These are phyloP conservation scores for Penicillium hesseltinei DNA, from an alignment of 2,329 filamentous ascomycete species.

Conservation along the genomic window DNA sequence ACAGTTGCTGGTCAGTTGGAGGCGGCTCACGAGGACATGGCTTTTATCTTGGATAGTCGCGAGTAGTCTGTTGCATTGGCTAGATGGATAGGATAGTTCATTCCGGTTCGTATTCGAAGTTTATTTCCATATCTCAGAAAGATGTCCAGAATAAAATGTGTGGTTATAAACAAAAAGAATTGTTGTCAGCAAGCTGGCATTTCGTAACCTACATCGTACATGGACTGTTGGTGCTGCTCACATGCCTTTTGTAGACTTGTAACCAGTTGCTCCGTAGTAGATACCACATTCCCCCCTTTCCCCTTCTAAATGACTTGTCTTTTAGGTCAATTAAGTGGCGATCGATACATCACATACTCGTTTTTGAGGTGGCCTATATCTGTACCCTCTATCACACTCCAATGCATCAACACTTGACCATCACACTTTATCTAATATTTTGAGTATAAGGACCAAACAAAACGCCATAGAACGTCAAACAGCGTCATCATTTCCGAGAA, in stretches of 20 bases:
- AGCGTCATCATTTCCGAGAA: neutral
- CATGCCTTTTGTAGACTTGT: neutral
- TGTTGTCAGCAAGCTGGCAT: neutral
- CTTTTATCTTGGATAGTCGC: neutral
- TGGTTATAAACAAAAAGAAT: neutral
- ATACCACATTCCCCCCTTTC: neutral
- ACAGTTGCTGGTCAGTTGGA: neutral
- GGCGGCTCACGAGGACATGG: neutral
- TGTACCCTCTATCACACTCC: neutral
- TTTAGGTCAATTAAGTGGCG: neutral
- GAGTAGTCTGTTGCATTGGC: neutral
- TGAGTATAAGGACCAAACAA: neutral
- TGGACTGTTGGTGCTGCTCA: neutral
- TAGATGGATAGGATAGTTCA: neutral
- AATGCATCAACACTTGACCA: too few species aligned
- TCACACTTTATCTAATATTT: neutral
- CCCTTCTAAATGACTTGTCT: neutral
- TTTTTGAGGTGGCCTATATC: neutral
- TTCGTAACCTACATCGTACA: neutral
- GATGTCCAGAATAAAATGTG: neutral
- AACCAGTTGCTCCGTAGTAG: neutral
- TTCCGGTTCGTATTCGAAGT: neutral
- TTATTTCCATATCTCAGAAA: neutral
- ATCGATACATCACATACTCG: neutral
- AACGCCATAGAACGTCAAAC: neutral